Evolutionary conservation across 192 early-diverging fungal species (phyloP).

Genomic region (Phycomyces nitens): DNA sequence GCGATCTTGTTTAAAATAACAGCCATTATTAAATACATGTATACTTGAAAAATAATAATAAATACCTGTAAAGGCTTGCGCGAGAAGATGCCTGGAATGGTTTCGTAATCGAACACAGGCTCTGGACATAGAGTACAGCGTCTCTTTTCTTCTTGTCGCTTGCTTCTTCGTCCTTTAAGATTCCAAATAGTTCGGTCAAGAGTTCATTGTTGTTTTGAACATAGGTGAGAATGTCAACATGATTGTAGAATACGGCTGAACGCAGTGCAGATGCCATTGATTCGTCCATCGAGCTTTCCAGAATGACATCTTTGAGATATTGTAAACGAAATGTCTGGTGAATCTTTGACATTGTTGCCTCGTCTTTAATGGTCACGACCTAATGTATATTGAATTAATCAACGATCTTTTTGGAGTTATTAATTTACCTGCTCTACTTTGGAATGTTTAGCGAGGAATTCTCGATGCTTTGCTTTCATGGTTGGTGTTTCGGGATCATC

Average conservation of each 20-base stretch:
- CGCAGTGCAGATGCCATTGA: constrained; percentile 67
- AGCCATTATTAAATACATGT: constrained; percentile 28
- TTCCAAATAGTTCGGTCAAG: constrained; percentile 66
- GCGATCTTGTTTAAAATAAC: too few relatives aligned
- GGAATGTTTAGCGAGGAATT: constrained; percentile 57
- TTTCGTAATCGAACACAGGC: constrained; percentile 76
- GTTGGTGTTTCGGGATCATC: constrained; percentile 76
- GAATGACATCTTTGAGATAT: constrained; percentile 83
- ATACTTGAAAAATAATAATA: not conserved
- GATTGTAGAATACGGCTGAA: constrained; percentile 76
- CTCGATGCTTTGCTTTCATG: constrained; percentile 68
- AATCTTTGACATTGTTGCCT: constrained; percentile 71
- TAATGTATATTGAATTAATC: not conserved
- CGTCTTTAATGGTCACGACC: constrained; percentile 77
- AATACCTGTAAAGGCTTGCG: constrained; percentile 63
- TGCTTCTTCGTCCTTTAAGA: constrained; percentile 50
- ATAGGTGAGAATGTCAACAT: constrained; percentile 79
- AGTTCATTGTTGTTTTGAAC: constrained; percentile 67
- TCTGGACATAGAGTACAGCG: constrained; percentile 76
- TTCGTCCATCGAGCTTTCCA: constrained; percentile 79
- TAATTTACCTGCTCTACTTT: constrained; percentile 55
- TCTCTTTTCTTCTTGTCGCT: constrained; percentile 60
- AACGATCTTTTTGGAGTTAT: not conserved
- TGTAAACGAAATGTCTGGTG: constrained; percentile 83
- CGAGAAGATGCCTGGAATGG: constrained; percentile 59